Evolutionary conservation across 2,329 filamentous ascomycete genomes (phyloP).

Genomic region (Waltergamsia citrina): DNA sequence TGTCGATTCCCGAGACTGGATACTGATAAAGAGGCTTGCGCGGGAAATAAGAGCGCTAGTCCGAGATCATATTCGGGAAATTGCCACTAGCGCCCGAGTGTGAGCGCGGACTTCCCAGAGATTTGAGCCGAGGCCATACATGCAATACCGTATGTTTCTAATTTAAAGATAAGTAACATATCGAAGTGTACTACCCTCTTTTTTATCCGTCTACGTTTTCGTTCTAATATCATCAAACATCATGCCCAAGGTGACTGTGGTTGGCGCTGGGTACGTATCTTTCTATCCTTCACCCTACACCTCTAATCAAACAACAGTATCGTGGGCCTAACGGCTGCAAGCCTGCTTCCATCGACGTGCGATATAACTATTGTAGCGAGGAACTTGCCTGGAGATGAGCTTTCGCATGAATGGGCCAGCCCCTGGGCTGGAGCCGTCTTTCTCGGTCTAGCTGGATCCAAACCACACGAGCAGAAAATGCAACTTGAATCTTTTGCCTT

Average conservation of each 20-base stretch:
- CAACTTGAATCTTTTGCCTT: conserved; percentile 11
- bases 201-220: background rate
- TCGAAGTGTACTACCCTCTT: too few relatives aligned
- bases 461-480: conserved; percentile 12
- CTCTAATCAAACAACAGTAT: background rate
- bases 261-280: conserved; percentile 1
- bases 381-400: conserved; percentile 17
- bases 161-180: too few relatives aligned
- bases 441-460: conserved; percentile 10
- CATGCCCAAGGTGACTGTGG: conserved; percentile 3
- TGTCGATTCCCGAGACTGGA: too few relatives aligned
- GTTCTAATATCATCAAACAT: background rate
- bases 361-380: conserved; percentile 19
- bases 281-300: background rate
- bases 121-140: too few relatives aligned
- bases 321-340: conserved; percentile 23
- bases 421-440: conserved; percentile 21
- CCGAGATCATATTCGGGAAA: too few relatives aligned
- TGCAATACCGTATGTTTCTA: too few relatives aligned
- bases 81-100: too few relatives aligned
- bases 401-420: conserved; percentile 16
- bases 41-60: too few relatives aligned
- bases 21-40: too few relatives aligned
- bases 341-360: conserved; percentile 13
- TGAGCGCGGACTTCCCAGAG: too few relatives aligned